These are phyloP conservation scores for Gymnopilus dilepis DNA, from an alignment of 768 basidiomycete species.

Conservation along the genomic window DNA sequence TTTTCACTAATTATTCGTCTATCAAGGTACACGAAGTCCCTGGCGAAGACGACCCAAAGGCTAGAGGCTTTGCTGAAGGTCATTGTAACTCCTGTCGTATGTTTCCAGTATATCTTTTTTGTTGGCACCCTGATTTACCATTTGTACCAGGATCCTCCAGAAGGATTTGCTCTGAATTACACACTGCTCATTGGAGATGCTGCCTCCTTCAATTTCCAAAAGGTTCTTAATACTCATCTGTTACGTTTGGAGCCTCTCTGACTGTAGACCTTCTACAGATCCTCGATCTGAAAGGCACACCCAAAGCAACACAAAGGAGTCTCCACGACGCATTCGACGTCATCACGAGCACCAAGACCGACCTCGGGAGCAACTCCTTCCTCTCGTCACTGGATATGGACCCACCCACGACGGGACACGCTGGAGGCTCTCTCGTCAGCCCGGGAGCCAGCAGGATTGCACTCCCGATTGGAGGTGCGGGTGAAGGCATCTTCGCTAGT, in stretches of 20 bases:
- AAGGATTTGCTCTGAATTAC: conserved; percentile 96
- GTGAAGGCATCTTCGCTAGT: conserved; percentile 64
- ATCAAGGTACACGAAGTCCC: conserved; percentile 76
- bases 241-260: not conserved
- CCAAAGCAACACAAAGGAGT: conserved; percentile 83
- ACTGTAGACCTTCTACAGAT: conserved; percentile 55
- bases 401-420: conserved; percentile 57
- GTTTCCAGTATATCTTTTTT: conserved; percentile 33
- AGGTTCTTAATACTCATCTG: conserved; percentile 50
- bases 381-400: conserved; percentile 97
- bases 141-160: conserved; percentile 76
- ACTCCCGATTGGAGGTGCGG: conserved; percentile 48
- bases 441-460: conserved; percentile 69
- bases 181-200: conserved; percentile 93
- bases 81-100: conserved; percentile 88
- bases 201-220: conserved; percentile 98
- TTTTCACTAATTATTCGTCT: not conserved
- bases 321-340: conserved; percentile 92
- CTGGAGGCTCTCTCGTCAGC: conserved; percentile 61
- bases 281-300: conserved; percentile 92
- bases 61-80: conserved; percentile 95
- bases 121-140: not conserved
- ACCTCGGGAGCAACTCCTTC: conserved; percentile 90
- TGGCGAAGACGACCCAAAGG: conserved; percentile 80
- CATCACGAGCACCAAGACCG: conserved; percentile 89